Percentiles rank a stretch among this genome's conserved stretches.
Conservation (phyloP, 352 stramenopile species). For the Pythium rishiriense region DNA sequence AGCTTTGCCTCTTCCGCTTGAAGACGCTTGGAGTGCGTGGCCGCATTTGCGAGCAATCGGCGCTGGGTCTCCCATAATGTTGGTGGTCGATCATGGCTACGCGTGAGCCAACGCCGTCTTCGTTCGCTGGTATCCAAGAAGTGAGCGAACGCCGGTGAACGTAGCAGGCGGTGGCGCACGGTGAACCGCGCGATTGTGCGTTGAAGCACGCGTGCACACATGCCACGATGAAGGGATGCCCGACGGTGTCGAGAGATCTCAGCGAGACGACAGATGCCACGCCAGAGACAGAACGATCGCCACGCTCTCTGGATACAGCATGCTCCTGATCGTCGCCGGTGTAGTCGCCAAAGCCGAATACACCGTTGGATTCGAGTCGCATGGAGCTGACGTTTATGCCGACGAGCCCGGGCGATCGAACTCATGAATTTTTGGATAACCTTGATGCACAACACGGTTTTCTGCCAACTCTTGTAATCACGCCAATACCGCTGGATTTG, state of each 20-base stretch:
- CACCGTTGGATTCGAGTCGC: conserved; percentile 36
- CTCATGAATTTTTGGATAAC: neutral
- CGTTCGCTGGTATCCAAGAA: conserved; percentile 8
- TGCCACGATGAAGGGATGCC: conserved; percentile 31
- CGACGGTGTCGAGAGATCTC: conserved; percentile 33
- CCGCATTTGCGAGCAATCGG: neutral
- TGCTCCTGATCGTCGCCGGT: conserved; percentile 17
- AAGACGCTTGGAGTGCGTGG: conserved; percentile 28
- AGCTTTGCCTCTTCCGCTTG: conserved; percentile 33
- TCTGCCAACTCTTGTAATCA: neutral
- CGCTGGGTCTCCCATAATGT: neutral
- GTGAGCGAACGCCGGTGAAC: conserved; percentile 27
- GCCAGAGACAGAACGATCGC: conserved; percentile 29
- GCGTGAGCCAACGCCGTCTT: neutral
- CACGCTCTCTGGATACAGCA: conserved; percentile 46
- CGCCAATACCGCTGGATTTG: conserved; percentile 36
- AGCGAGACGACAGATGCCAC: neutral
- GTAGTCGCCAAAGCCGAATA: conserved; percentile 19
- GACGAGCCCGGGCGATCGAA: neutral
- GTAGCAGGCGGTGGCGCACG: conserved; percentile 35
- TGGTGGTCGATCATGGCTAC: neutral
- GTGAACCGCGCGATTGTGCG: conserved; percentile 31
- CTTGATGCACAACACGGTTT: neutral
- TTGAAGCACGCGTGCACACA: conserved; percentile 50
- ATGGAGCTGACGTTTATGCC: neutral